A percentile compares a stretch with the other conserved stretches of the same genome.
Conservation (phyloP, 129 eudicot species). For the Lactuca sativa region DNA sequence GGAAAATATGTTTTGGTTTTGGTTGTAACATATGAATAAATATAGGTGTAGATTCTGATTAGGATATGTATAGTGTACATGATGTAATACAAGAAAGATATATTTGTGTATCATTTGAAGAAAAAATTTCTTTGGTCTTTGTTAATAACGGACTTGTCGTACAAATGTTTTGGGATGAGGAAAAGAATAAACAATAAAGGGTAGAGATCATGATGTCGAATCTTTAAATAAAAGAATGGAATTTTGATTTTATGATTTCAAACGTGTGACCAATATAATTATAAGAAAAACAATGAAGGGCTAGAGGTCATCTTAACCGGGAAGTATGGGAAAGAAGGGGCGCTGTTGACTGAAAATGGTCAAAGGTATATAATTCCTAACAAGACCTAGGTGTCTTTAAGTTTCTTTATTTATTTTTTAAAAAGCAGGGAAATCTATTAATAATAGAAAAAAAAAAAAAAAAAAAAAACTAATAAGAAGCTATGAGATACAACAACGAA, state of each 20-base stretch:
- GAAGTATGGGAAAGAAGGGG: background rate
- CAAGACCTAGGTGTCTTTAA: background rate
- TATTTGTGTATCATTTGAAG: background rate
- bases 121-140: background rate
- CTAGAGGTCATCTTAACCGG: background rate
- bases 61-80: slow-evolving; percentile 33
- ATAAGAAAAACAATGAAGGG: background rate
- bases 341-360: background rate
- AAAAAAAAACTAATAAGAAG: too few species aligned
- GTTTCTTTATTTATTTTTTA: too few species aligned
- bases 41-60: slow-evolving; percentile 5
- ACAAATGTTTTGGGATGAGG: background rate
- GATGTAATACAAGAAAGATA: slow-evolving; percentile 21
- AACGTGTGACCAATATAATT: too few species aligned
- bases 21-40: slow-evolving; percentile 19
- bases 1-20: background rate
- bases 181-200: background rate
- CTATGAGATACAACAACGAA: too few species aligned
- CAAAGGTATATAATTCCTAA: background rate
- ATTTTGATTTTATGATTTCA: background rate
- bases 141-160: background rate
- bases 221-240: background rate
- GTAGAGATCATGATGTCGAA: background rate
- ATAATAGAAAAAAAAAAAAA: too few species aligned
- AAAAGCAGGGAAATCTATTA: too few species aligned